These are phyloP conservation scores for Candida chilensis DNA, from an alignment of 805 yeast species.

Conservation along the genomic window DNA sequence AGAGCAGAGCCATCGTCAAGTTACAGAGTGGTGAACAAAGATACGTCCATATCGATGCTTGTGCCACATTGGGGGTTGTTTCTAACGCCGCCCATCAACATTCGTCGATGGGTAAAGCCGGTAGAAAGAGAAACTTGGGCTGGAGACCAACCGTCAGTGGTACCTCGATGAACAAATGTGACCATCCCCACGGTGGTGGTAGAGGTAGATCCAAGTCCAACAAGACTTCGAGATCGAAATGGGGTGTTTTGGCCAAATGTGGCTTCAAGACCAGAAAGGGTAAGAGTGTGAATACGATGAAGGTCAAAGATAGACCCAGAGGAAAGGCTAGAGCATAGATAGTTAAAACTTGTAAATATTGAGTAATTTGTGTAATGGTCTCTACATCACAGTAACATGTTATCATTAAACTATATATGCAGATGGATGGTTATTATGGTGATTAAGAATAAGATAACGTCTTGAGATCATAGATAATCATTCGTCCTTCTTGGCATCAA, in stretches of 20 bases:
- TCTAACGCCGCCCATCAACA: constrained; percentile 92
- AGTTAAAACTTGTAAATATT: neutral
- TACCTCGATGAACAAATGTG: constrained; percentile 94
- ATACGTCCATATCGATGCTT: constrained; percentile 74
- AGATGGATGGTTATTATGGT: too few relatives aligned
- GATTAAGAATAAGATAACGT: too few relatives aligned
- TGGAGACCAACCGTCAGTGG: constrained; percentile 95
- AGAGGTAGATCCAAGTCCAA: constrained; percentile 98
- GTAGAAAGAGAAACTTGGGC: constrained; percentile 87
- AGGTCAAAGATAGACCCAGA: constrained; percentile 89
- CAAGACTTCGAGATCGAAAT: constrained; percentile 87
- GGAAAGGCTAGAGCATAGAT: constrained; percentile 6
- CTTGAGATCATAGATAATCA: too few relatives aligned
- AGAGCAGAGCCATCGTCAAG: constrained; percentile 65
- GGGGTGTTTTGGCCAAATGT: constrained; percentile 92
- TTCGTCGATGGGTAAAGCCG: constrained; percentile 90
- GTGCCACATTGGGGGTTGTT: constrained; percentile 90
- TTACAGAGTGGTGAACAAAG: constrained; percentile 92
- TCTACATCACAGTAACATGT: too few relatives aligned
- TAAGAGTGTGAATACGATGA: constrained; percentile 72
- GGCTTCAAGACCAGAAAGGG: constrained; percentile 91
- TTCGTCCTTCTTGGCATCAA: too few relatives aligned
- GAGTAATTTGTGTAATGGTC: too few relatives aligned
- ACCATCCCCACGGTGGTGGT: constrained; percentile 99
- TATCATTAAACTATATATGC: too few relatives aligned